These are phyloP conservation scores for Saturnispora halmiae DNA, from an alignment of 805 yeast species.

Conservation along the genomic window DNA sequence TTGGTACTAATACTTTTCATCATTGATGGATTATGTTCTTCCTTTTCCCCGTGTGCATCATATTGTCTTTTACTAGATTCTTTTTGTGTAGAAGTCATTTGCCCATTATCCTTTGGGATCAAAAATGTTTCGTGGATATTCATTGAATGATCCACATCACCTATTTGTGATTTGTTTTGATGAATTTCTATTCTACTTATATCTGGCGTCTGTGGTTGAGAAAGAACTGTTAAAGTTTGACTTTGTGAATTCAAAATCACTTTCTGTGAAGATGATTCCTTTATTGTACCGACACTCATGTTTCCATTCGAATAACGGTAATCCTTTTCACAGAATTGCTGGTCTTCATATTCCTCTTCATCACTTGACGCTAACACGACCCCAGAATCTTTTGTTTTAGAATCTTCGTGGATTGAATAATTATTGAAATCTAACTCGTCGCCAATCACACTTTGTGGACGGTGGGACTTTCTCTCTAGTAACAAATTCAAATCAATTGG, in stretches of 20 bases:
- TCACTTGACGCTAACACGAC: slow-evolving; percentile 3
- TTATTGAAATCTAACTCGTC: slow-evolving; percentile 9
- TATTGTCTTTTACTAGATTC: background rate
- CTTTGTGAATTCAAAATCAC: background rate
- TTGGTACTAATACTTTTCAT: slow-evolving; percentile 8
- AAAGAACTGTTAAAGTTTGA: background rate
- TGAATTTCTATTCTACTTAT: no score
- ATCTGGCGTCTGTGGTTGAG: no score
- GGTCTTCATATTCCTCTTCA: background rate
- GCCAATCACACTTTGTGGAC: slow-evolving; percentile 1
- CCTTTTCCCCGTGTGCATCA: slow-evolving; percentile 6
- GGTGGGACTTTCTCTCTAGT: background rate
- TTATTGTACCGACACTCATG: no score
- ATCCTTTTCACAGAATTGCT: no score
- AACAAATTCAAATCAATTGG: slow-evolving; percentile 1
- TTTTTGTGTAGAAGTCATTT: background rate
- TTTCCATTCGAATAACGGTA: no score
- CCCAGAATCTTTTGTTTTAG: background rate
- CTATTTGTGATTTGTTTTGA: no score
- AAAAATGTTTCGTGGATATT: background rate
- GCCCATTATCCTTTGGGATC: background rate
- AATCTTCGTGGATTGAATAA: slow-evolving; percentile 5
- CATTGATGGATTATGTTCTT: slow-evolving; percentile 1
- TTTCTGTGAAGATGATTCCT: background rate
- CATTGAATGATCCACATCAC: no score